Conservation (phyloP, 2,329 filamentous ascomycete species). For the Colletotrichum chrysophilum region DNA sequence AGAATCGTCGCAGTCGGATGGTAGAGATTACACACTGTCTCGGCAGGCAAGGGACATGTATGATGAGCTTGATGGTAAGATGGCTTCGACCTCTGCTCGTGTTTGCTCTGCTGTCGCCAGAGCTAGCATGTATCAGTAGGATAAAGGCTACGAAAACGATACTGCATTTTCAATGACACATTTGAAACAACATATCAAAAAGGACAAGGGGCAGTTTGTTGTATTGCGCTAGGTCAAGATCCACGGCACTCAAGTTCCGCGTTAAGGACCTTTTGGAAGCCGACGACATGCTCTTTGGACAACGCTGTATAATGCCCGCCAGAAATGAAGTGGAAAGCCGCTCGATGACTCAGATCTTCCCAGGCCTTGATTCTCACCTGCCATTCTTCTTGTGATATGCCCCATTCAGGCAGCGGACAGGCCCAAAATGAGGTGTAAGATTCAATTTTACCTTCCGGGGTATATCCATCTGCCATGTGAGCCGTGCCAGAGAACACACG, state of each 20-base stretch:
- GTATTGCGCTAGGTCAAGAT: neutral
- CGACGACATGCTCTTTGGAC: neutral
- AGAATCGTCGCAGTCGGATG: neutral
- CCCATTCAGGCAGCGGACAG: neutral
- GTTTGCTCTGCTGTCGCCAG: neutral
- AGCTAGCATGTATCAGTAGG: neutral
- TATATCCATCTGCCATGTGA: neutral
- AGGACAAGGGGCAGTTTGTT: neutral
- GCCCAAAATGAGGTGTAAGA: neutral
- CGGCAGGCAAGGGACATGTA: neutral
- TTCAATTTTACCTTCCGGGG: neutral
- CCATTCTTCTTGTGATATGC: neutral
- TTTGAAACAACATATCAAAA: neutral
- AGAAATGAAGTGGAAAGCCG: neutral
- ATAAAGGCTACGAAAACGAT: neutral
- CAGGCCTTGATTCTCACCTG: neutral
- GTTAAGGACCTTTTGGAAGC: neutral
- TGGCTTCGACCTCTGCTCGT: neutral
- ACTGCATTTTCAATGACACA: neutral
- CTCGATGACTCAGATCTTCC: neutral
- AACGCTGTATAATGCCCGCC: neutral
- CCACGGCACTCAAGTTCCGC: neutral
- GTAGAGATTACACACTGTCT: neutral
- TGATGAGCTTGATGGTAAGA: neutral
- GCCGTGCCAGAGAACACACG: neutral